Conservation (phyloP, 225 moss, liverwort and hornwort genomes). For the Thuidium tamariscinum region DNA sequence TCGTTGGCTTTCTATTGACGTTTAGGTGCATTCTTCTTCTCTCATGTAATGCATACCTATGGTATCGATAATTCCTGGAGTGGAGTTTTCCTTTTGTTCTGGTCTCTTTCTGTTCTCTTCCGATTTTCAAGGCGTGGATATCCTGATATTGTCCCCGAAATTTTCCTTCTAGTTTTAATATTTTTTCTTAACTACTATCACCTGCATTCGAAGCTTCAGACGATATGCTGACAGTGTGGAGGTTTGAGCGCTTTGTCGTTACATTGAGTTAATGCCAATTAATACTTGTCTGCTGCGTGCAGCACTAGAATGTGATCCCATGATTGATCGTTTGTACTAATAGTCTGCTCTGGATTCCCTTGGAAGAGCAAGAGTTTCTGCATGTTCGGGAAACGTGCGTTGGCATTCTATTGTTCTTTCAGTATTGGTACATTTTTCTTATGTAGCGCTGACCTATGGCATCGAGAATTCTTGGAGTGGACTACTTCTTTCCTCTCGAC, state of each 20-base stretch:
- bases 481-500: not conserved
- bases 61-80: not conserved
- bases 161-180: not conserved
- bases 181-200: not conserved
- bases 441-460: not conserved
- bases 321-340: not conserved
- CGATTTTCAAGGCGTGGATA: not conserved
- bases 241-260: not conserved
- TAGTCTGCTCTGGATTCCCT: not conserved
- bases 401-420: not conserved
- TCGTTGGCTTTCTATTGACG: not conserved
- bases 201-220: not conserved
- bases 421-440: not conserved
- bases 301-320: not conserved
- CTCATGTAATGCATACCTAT: not conserved
- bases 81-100: not conserved
- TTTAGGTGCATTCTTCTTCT: not conserved
- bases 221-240: conserved; percentile 1
- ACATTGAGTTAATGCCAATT: not conserved
- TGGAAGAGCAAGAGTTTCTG: not conserved
- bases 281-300: not conserved
- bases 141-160: not conserved
- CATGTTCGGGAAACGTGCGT: not conserved
- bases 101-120: not conserved
- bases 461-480: not conserved